Conservation (phyloP, 306 rosid species). For the Quercus mongolica region DNA sequence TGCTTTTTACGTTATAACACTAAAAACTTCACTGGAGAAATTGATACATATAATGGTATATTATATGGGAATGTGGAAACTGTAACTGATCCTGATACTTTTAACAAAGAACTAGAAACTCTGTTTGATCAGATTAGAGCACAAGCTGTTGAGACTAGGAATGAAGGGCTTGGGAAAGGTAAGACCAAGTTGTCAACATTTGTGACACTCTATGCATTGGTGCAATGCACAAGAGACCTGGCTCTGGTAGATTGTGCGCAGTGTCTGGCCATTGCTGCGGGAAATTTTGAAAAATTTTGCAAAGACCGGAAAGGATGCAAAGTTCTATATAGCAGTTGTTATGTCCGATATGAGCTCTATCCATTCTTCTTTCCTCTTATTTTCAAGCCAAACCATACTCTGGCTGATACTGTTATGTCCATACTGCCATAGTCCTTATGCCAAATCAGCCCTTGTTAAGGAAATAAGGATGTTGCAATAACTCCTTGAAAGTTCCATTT, state of each 20-base stretch:
- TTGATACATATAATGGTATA: slow-evolving; percentile 53
- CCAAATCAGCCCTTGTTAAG: neutral
- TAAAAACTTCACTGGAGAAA: slow-evolving; percentile 42
- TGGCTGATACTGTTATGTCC: slow-evolving; percentile 16
- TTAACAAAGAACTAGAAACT: slow-evolving; percentile 5
- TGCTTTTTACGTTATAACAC: slow-evolving; percentile 53
- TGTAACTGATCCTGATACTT: too few species aligned
- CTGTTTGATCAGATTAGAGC: slow-evolving; percentile 33
- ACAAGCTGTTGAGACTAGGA: slow-evolving; percentile 36
- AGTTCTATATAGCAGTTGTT: slow-evolving; percentile 65
- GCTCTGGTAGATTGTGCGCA: too few species aligned
- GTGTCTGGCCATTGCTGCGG: too few species aligned
- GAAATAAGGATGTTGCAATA: slow-evolving; percentile 1
- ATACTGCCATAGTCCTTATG: neutral
- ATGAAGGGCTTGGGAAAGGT: neutral
- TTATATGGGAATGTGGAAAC: too few species aligned
- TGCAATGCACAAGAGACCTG: too few species aligned
- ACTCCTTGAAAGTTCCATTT: neutral
- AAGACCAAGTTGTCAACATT: too few species aligned
- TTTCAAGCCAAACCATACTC: slow-evolving; percentile 15
- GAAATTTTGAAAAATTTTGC: too few species aligned
- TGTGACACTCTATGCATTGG: too few species aligned
- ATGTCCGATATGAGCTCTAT: slow-evolving; percentile 66
- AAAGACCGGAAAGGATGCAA: slow-evolving; percentile 45
- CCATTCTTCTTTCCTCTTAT: slow-evolving; percentile 65